These are phyloP conservation scores for Triticum urartu DNA, from an alignment of 176 grass and related monocot genomes.

Conservation along the genomic window DNA sequence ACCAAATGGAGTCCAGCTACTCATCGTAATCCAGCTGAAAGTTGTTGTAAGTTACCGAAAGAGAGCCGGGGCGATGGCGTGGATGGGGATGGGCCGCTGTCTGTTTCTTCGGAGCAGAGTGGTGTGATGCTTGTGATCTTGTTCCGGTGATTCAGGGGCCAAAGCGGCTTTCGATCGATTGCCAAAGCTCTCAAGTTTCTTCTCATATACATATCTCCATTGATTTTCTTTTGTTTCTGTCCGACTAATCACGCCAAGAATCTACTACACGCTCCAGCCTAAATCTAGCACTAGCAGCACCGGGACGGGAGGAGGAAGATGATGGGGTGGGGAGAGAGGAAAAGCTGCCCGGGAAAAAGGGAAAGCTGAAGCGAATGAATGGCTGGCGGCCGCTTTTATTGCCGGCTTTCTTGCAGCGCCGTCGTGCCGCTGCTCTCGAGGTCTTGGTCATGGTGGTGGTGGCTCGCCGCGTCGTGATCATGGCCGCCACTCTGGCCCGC, in stretches of 20 bases:
- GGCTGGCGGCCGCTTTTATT: constrained; percentile 23
- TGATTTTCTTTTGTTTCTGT: background rate
- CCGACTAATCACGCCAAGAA: constrained; percentile 40
- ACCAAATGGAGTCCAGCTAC: background rate
- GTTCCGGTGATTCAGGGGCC: background rate
- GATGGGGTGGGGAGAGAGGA: background rate
- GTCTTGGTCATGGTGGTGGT: background rate
- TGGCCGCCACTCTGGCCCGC: background rate
- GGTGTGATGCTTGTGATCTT: too few species aligned
- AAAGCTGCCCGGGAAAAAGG: background rate
- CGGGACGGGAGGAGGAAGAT: background rate
- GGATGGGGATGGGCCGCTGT: background rate
- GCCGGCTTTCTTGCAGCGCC: constrained; percentile 29
- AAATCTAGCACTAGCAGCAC: constrained; percentile 47
- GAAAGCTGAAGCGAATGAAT: background rate
- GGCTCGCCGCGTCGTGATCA: background rate
- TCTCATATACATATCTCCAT: background rate
- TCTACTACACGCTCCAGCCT: constrained; percentile 34
- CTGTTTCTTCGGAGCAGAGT: background rate
- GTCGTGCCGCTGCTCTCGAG: constrained; percentile 23
- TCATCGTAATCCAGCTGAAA: background rate
- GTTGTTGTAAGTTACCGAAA: background rate
- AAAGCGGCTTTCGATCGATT: background rate
- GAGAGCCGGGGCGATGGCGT: background rate
- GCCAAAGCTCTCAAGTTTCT: constrained; percentile 1